These are phyloP conservation scores for button mushroom (Agaricus bisporus) DNA, from an alignment of 768 basidiomycete genomes.

Conservation along the genomic window DNA sequence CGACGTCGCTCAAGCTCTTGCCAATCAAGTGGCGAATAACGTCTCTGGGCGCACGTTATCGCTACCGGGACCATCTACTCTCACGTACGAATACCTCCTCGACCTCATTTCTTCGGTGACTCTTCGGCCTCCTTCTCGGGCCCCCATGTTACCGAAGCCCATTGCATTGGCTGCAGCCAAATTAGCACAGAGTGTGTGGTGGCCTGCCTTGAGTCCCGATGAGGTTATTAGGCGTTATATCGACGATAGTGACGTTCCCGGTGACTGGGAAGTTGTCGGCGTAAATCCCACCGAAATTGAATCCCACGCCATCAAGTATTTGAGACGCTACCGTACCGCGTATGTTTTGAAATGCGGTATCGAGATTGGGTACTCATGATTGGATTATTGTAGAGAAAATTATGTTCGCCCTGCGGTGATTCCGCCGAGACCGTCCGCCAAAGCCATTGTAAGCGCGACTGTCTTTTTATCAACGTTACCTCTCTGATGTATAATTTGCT, in stretches of 20 bases:
- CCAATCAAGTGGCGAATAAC: constrained; percentile 63
- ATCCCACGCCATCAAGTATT: constrained; percentile 78
- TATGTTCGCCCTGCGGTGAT: constrained; percentile 63
- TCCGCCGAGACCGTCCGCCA: constrained; percentile 39
- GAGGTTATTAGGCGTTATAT: constrained; percentile 86
- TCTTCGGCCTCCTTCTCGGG: constrained; percentile 65
- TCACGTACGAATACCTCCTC: constrained; percentile 77
- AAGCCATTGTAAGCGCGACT: constrained; percentile 24
- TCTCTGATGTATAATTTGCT: neutral
- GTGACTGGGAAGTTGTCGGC: constrained; percentile 81
- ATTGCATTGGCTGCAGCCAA: constrained; percentile 61
- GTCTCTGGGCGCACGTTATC: constrained; percentile 63
- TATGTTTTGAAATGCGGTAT: constrained; percentile 37
- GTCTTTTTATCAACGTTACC: neutral
- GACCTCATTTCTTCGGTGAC: constrained; percentile 77
- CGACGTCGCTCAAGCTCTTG: constrained; percentile 89
- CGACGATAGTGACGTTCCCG: constrained; percentile 66
- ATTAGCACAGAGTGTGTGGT: constrained; percentile 70
- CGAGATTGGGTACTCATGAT: constrained; percentile 8
- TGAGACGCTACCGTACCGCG: constrained; percentile 86
- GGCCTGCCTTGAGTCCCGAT: constrained; percentile 88
- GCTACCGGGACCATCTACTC: constrained; percentile 84
- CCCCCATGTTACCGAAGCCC: constrained; percentile 70
- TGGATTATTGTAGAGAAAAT: constrained; percentile 42
- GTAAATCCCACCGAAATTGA: constrained; percentile 82